Evolutionary conservation across 176 grass and related monocot species (phyloP).

Genomic region (Ampelocalamus luodianensis): DNA sequence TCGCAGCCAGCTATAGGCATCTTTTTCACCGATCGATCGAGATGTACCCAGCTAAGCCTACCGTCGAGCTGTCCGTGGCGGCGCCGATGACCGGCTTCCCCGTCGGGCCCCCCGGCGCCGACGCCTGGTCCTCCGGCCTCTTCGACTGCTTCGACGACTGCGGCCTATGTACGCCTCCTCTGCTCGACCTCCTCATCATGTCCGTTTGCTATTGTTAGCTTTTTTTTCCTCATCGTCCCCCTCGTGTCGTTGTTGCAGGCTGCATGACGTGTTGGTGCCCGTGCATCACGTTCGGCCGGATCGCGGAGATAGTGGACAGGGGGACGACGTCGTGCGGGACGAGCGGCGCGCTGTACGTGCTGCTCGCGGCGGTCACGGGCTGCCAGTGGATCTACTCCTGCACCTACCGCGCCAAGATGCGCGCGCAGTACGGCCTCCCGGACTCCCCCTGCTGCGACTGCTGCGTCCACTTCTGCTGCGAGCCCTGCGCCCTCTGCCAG

Average conservation of each 20-base stretch:
- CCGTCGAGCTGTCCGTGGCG: background rate
- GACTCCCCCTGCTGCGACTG: constrained; percentile 63
- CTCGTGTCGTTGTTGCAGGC: constrained; percentile 8
- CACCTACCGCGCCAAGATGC: constrained; percentile 61
- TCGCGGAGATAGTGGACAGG: constrained; percentile 75
- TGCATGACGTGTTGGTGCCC: constrained; percentile 72
- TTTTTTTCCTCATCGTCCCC: too few species aligned
- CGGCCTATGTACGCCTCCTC: constrained; percentile 39
- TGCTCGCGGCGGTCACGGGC: background rate
- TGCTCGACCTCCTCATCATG: background rate
- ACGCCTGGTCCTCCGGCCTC: constrained; percentile 57
- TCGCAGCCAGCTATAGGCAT: too few species aligned
- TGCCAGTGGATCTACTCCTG: constrained; percentile 65
- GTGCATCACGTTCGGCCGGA: constrained; percentile 67
- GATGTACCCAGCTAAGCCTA: constrained; percentile 20
- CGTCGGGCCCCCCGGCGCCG: background rate
- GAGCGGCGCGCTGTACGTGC: constrained; percentile 51
- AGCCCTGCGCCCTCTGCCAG: constrained; percentile 62
- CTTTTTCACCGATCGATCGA: background rate
- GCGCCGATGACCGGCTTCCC: constrained; percentile 40
- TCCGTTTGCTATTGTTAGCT: background rate
- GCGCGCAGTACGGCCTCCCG: constrained; percentile 44
- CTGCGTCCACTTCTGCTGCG: constrained; percentile 75
- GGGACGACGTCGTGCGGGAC: constrained; percentile 62
- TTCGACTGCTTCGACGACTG: constrained; percentile 71